A percentile compares a stretch with the other conserved stretches of the same genome.
These are phyloP conservation scores for Phytophthora nicotianae DNA, from an alignment of 352 stramenopile genomes.

Conservation along the genomic window DNA sequence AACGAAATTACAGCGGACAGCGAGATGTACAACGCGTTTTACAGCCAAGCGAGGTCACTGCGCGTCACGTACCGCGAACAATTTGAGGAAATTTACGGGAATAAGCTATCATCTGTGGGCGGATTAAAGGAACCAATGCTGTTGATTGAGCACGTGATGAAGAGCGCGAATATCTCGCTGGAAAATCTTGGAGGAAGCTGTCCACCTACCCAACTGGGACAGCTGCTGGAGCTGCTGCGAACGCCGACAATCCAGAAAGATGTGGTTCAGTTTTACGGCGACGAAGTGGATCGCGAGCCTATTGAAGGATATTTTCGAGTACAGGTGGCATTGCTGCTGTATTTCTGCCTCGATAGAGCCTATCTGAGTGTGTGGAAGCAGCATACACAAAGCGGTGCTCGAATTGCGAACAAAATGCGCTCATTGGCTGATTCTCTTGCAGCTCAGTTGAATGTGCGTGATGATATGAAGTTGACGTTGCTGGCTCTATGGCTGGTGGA, in stretches of 20 bases:
- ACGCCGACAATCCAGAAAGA: conserved; percentile 55
- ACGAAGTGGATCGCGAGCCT: conserved; percentile 68
- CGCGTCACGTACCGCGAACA: conserved; percentile 64
- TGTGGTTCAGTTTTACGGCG: conserved; percentile 61
- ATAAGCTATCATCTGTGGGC: conserved; percentile 52
- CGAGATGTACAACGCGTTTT: conserved; percentile 67
- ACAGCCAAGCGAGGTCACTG: conserved; percentile 57
- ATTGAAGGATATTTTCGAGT: conserved; percentile 83
- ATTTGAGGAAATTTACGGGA: conserved; percentile 74
- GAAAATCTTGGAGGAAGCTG: conserved; percentile 48
- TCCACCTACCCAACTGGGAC: conserved; percentile 52
- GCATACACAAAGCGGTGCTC: conserved; percentile 52
- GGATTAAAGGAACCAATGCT: conserved; percentile 58
- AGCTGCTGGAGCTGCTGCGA: conserved; percentile 62
- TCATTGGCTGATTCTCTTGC: conserved; percentile 73
- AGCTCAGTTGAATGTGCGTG: conserved; percentile 69
- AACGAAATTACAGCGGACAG: conserved; percentile 51
- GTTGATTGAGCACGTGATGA: conserved; percentile 80
- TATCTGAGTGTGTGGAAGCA: conserved; percentile 62
- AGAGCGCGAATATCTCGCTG: conserved; percentile 56
- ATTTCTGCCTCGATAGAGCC: conserved; percentile 78
- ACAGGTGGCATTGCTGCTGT: conserved; percentile 71
- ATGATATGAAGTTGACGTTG: conserved; percentile 86
- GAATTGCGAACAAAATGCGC: conserved; percentile 68
- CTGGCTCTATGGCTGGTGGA: conserved; percentile 82